Evolutionary conservation across 805 yeast genomes (phyloP), one percentile per base, ranked within the genome.

Genomic region (Helenozyma baotianmanensis): DNA sequence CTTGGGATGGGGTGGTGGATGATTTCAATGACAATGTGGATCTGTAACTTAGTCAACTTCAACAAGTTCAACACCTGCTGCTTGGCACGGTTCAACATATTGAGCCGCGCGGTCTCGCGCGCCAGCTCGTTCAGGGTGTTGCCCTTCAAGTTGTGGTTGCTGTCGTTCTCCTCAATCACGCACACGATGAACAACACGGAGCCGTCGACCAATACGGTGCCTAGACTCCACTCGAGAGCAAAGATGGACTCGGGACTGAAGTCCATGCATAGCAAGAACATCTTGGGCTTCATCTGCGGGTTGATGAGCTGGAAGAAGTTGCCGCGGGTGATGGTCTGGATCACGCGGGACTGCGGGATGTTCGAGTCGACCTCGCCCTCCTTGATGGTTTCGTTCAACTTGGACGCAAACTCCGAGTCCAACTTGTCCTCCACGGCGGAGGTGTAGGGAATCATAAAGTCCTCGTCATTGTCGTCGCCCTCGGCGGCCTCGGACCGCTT

Each of bases 141-240:
- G 9, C 66, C 67, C 43, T 67, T 67, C 42, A 65, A 50, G 34
- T 62, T 60, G 42, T 64, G 72, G 43, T 66, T 64, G 33, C 42
- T 45, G 40, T 65, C 72, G 40, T 55, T 65, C 13, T 66, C 72
- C 25, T 48, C 50, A 36, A 71, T 67, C 9, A 75, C 80, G 44
- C 75, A 74, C 16, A 86, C 76, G 14, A 86, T 74, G 53, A 83
- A 85, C 34, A 88, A 58, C 1, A 88, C 86, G 33, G 87, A 82
- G 0, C 92, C 92, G 50, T 85, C 88, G 14, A 80, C 82, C 29
- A 88, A 67, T 1, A 87, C 81, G 0, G 95, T 76, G 2, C 97
- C 97, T 45, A 89, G 68, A 26, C 88, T 76, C 83, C 96, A 88
- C 49, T 86, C 92, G 14, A 89, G 65, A 0, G 96, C 92, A 56